Evolutionary conservation across 345 rosid genomes (phyloP), one percentile per base, ranked within the genome.

Genomic region (Eucalyptus erythrocorys): DNA sequence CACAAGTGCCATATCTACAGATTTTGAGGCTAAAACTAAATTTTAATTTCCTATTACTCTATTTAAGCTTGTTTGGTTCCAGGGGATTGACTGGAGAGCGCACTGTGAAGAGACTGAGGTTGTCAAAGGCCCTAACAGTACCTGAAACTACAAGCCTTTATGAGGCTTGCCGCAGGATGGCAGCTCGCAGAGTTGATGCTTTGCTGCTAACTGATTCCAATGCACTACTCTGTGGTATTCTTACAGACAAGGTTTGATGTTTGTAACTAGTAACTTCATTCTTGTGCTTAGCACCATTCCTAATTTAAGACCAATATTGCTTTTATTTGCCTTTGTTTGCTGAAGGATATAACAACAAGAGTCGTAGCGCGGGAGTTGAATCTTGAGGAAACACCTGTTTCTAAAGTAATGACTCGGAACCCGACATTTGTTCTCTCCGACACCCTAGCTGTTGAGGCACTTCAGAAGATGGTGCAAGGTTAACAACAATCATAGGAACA

Each of bases 401-500:
- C 99, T n/a, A 94, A 95, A 90, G 97, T 98, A 88, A 98, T 98
- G 99, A 98, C 99, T 21, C 94, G 94, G 95, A 97, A 95, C 88
- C 99, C 99, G 2, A 87, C 94, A 88, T 98, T 98, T 89, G 99
- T 98, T 89, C 97, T 98, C 84, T 98, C 99, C 1, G 99, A 97
- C 87, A 95, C 99, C 89, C 98, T 96, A 86, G 99, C 99, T 51
- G 98, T 97, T 89, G 99, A 98, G 93, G 99, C 99, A 86, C 97
- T 97, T 40, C 99, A 97, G 92, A 98, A 98, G 95, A 98, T 98
- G 99, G 99, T 98, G 84, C 95, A 93, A 94, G 99, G 99, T 98
- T 91, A 87, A 95, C 88, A 37, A 90, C 71, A 48, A 87, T 90
- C 86, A 64, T 85, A 86, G 53, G 85, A 88, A 49, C 85, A 89